Conservation (phyloP, 352 stramenopile genomes). For the Phytopythium ostracodes region DNA sequence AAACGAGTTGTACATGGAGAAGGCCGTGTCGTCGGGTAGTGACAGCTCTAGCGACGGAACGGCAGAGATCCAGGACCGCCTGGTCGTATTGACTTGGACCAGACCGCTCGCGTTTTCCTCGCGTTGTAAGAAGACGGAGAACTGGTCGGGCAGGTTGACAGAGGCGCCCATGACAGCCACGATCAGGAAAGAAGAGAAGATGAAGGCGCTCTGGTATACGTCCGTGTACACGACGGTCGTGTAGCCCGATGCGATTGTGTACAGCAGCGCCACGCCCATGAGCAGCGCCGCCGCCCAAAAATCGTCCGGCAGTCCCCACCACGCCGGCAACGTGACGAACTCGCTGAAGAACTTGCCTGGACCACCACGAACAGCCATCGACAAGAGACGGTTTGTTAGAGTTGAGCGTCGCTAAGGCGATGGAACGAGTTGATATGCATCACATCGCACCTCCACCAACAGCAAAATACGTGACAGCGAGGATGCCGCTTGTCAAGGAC, state of each 20-base stretch:
- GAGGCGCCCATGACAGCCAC: conserved; percentile 53
- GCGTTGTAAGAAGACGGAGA: conserved; percentile 48
- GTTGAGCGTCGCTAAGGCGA: neutral
- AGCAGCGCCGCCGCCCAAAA: conserved; percentile 67
- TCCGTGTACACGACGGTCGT: conserved; percentile 79
- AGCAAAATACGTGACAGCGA: conserved; percentile 74
- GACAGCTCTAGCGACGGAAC: conserved; percentile 28
- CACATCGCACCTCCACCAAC: conserved; percentile 42
- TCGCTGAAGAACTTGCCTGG: conserved; percentile 74
- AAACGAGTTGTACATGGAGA: conserved; percentile 79
- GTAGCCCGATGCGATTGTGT: conserved; percentile 68
- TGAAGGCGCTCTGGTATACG: conserved; percentile 82
- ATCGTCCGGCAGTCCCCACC: conserved; percentile 46
- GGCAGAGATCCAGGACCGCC: conserved; percentile 43
- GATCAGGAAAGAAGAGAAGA: conserved; percentile 70
- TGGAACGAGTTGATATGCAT: neutral
- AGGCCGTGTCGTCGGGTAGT: conserved; percentile 41
- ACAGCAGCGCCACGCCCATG: conserved; percentile 64
- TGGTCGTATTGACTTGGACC: conserved; percentile 45
- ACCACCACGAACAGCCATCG: neutral
- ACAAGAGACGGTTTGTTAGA: neutral
- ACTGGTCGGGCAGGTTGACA: conserved; percentile 41
- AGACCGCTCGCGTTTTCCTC: conserved; percentile 6
- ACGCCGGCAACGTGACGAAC: conserved; percentile 60
- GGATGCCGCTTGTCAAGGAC: conserved; percentile 54